Evolutionary conservation across 306 rosid species (phyloP), one percentile per base, ranked within the genome.

Genomic region (Echinosophora koreensis): DNA sequence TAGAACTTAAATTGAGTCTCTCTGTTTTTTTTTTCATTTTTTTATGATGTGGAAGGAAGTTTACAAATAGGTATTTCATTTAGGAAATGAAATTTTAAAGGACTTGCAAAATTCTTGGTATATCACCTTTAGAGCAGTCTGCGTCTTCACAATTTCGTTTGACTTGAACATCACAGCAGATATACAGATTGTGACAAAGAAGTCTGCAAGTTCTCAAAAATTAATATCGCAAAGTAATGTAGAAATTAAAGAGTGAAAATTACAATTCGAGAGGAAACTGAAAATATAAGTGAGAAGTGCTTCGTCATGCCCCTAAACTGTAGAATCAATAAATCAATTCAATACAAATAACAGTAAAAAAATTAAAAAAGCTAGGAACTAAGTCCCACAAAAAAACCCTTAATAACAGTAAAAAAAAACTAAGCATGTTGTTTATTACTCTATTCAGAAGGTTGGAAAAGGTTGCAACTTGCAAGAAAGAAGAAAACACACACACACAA

Each of bases 111-210:
- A 57, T 11, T 66, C 37, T 34, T 47, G 35, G 79, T 16, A 49
- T 30, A 71, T 71, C 52, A 95, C 99, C 97, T 92, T 95, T 57
- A 95, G 82, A 84, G 97, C 88, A 38, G 97, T 95, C 89, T 95
- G 99, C 85, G 87, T 89, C 86, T 84, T 87, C 34, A 95, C 90
- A 68, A 92, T 71, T 82, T 92, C 96, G 76, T 89, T 95, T 15
- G 99, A 90, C 83, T 90, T 91, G 74, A 81, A 87, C 99, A 95
- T 87, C 78, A 95, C 88, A 84, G 90, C 97, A 30, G 96, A 87
- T 78, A 91, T 76, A 91, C 97, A 87, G 71, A 92, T 84, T 49
- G 91, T 88, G 55, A 89, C 81, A 82, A 95, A 88, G 83, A 92
- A 92, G 72, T 96, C 97, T 90, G 89, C 84, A 89, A 79, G 80